Conservation (phyloP, 2,329 filamentous ascomycete species). For the Aspergillus felis region DNA sequence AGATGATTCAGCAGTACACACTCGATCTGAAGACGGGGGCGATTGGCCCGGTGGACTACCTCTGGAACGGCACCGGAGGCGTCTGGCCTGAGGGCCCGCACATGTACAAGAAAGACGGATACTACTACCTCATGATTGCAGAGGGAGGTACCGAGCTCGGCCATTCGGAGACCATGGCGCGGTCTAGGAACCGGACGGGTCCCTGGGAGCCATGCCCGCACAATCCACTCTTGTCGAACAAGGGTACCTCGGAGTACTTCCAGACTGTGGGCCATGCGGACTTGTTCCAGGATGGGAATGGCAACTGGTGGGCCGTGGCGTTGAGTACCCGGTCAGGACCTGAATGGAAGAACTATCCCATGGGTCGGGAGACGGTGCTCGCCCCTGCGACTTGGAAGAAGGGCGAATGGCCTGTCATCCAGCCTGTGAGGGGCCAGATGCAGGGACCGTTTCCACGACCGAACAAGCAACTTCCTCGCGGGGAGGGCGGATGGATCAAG, state of each 20-base stretch:
- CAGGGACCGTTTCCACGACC: slow-evolving; percentile 6
- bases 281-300: slow-evolving; percentile 49
- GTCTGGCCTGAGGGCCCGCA: slow-evolving; percentile 31
- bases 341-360: slow-evolving; percentile 44
- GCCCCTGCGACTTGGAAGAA: slow-evolving; percentile 47
- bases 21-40: slow-evolving; percentile 27
- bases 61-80: slow-evolving; percentile 50
- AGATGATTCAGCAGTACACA: slow-evolving; percentile 8
- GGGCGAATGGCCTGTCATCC: slow-evolving; percentile 45
- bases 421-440: slow-evolving; percentile 14
- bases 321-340: slow-evolving; percentile 40
- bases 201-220: slow-evolving; percentile 39
- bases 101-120: slow-evolving; percentile 26
- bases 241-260: slow-evolving; percentile 36
- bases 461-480: slow-evolving; percentile 7
- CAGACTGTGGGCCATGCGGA: slow-evolving; percentile 58
- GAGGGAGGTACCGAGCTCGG: slow-evolving; percentile 25
- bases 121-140: slow-evolving; percentile 28
- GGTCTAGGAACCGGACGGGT: slow-evolving; percentile 28
- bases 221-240: slow-evolving; percentile 42
- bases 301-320: slow-evolving; percentile 52
- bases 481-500: slow-evolving; percentile 38
- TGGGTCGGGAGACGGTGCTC: slow-evolving; percentile 54
- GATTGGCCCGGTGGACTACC: slow-evolving; percentile 1
- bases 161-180: slow-evolving; percentile 28